Evolutionary conservation across 768 basidiomycete species (phyloP).

Genomic region (Cantharellus anzutake): DNA sequence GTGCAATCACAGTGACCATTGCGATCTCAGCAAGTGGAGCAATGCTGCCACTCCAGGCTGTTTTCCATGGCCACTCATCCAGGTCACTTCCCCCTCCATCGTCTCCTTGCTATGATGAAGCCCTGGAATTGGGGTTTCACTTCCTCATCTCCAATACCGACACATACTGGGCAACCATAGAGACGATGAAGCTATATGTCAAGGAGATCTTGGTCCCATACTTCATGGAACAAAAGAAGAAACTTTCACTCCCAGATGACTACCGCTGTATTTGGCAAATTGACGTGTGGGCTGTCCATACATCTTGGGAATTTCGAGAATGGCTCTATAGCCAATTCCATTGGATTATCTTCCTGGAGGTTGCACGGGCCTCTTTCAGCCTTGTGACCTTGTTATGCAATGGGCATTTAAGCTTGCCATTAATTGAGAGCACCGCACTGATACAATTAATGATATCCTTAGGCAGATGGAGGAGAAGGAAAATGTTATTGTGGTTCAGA

Average conservation of each 20-base stretch:
- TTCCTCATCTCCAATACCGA: conserved; percentile 15
- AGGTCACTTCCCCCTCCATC: conserved; percentile 12
- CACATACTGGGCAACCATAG: conserved; percentile 4
- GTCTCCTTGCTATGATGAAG: background rate
- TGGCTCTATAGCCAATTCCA: background rate
- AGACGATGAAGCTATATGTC: conserved; percentile 3
- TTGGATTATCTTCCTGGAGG: background rate
- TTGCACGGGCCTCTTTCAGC: conserved; percentile 12
- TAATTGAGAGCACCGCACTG: conserved; percentile 6
- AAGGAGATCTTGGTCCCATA: conserved; percentile 3
- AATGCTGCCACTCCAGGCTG: conserved; percentile 21
- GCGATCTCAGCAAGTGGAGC: conserved; percentile 16
- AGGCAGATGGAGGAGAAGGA: background rate
- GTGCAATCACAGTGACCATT: conserved; percentile 23
- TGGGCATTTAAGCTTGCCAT: conserved; percentile 15
- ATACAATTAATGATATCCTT: background rate
- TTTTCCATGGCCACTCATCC: conserved; percentile 17
- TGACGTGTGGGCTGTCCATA: conserved; percentile 19
- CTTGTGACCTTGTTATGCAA: conserved; percentile 16
- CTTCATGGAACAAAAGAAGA: background rate
- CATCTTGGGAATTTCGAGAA: conserved; percentile 7
- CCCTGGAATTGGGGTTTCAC: conserved; percentile 9
- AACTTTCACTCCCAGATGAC: background rate
- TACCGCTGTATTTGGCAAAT: conserved; percentile 3
- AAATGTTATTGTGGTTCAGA: background rate